phyloP scores from a whole-genome alignment of 2,329 filamentous ascomycete species.

The Blumeriella jaapii region DNA sequence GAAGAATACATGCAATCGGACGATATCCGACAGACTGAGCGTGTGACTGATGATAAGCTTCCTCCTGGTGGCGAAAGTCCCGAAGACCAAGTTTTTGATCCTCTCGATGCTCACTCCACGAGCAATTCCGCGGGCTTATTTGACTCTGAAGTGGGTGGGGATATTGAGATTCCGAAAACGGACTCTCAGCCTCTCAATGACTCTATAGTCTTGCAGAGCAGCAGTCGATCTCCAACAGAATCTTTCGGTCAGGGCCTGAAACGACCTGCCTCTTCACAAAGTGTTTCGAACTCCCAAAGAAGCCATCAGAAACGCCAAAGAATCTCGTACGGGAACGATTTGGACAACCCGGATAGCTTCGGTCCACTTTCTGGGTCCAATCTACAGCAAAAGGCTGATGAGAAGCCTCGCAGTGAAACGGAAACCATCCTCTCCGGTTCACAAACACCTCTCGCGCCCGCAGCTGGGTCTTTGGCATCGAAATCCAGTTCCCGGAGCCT shows the following conservation, averaged over 20 bases:
- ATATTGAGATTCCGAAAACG: too few species aligned
- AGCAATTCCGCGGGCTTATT: neutral
- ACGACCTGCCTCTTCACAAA: neutral
- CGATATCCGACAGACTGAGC: constrained; percentile 6
- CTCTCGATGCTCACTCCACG: neutral
- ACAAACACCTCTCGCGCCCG: too few species aligned
- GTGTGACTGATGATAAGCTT: constrained; percentile 8
- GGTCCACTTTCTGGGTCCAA: neutral
- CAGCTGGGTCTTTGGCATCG: too few species aligned
- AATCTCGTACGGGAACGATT: neutral
- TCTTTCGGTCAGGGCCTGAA: neutral
- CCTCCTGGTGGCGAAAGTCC: constrained; percentile 5
- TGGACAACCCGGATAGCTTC: neutral
- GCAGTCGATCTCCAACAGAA: neutral
- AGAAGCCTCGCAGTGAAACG: too few species aligned
- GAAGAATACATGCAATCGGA: constrained; percentile 8
- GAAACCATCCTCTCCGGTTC: too few species aligned
- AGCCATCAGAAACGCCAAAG: neutral
- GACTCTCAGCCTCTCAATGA: neutral
- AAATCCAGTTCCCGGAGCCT: too few species aligned
- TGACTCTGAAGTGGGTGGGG: neutral
- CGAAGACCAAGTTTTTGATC: constrained; percentile 9
- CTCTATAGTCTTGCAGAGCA: neutral
- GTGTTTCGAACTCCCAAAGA: neutral
- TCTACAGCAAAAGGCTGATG: too few species aligned